phyloP scores from a whole-genome alignment of 345 rosid species.

The Rubroshorea leprosula region DNA sequence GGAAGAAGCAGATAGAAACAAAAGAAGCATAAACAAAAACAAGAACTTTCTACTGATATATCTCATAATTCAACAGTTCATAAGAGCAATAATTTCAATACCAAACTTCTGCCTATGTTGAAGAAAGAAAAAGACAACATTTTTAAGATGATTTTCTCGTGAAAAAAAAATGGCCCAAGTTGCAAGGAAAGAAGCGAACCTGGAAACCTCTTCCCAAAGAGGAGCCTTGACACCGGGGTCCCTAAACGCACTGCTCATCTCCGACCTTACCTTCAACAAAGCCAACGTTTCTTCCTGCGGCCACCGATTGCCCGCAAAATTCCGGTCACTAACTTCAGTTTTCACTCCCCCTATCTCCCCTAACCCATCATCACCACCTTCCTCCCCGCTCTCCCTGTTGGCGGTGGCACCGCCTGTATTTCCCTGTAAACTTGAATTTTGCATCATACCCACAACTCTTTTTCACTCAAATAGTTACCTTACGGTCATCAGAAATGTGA shows the following conservation, averaged over 20 bases:
- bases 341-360: constrained; percentile 21
- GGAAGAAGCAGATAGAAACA: too few species aligned
- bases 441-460: constrained; percentile 22
- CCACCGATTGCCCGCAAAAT: constrained; percentile 61
- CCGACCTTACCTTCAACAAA: constrained; percentile 74
- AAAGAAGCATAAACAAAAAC: too few species aligned
- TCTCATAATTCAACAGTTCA: too few species aligned
- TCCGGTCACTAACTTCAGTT: constrained; percentile 39
- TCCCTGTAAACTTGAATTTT: constrained; percentile 29
- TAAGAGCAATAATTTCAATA: too few species aligned
- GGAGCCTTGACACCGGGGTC: constrained; percentile 70
- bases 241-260: constrained; percentile 69
- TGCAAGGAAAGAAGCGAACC: constrained; percentile 45
- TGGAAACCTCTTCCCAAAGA: constrained; percentile 86
- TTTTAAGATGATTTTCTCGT: constrained; percentile 4
- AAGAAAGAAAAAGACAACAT: not conserved
- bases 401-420: constrained; percentile 16
- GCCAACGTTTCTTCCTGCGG: constrained; percentile 77
- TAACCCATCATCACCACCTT: not conserved
- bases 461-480: constrained; percentile 12
- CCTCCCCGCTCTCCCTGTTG: constrained; percentile 19
- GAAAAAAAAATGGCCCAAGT: not conserved
- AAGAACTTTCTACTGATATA: too few species aligned
- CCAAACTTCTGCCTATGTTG: too few species aligned
- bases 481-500: constrained; percentile 21